Percentiles rank a stretch among this genome's conserved stretches.
Evolutionary conservation across 2,329 filamentous ascomycete genomes (phyloP).

Genomic region (Sarocladium oryzae): DNA sequence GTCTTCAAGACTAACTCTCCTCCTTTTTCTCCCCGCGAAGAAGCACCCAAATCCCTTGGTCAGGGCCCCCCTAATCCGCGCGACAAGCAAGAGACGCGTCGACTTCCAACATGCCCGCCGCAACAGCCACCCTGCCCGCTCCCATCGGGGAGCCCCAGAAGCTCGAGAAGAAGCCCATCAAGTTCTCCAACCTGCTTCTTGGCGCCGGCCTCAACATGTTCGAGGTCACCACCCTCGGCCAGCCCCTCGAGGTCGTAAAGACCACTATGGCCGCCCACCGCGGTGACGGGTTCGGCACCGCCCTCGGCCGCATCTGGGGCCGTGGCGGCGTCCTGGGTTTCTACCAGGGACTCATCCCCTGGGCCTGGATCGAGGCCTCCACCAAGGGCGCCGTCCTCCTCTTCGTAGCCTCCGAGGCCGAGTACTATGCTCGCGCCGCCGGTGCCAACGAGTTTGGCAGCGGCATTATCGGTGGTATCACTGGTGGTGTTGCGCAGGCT

Average conservation of each 20-base stretch:
- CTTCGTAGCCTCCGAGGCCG: slow-evolving; percentile 97
- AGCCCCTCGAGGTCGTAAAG: slow-evolving; percentile 98
- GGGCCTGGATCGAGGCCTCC: slow-evolving; percentile 99
- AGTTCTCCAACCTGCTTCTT: slow-evolving; percentile 97
- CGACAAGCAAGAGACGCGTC: slow-evolving; percentile 6
- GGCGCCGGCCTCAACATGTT: slow-evolving; percentile 94
- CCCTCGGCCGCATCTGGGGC: slow-evolving; percentile 83
- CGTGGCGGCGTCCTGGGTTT: slow-evolving; percentile 91
- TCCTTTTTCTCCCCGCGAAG: slow-evolving; percentile 51
- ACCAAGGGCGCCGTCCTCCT: slow-evolving; percentile 98
- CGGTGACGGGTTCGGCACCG: slow-evolving; percentile 74
- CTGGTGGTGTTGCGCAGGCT: slow-evolving; percentile 91
- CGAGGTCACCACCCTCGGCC: slow-evolving; percentile 62
- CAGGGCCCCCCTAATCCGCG: slow-evolving; percentile 62
- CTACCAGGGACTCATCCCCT: slow-evolving; percentile 98
- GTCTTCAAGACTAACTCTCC: slow-evolving; percentile 13
- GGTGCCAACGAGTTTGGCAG: slow-evolving; percentile 82
- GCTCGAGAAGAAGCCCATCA: slow-evolving; percentile 98
- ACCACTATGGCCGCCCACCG: slow-evolving; percentile 99
- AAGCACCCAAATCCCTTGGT: slow-evolving; percentile 96
- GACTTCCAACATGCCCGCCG: slow-evolving; percentile 29
- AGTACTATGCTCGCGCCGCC: slow-evolving; percentile 80
- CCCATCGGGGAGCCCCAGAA: slow-evolving; percentile 36
- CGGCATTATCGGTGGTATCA: slow-evolving; percentile 87
- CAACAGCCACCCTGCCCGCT: slow-evolving; percentile 47